phyloP scores from a whole-genome alignment of 2,329 filamentous ascomycete genomes.

The Diplodia seriata region DNA sequence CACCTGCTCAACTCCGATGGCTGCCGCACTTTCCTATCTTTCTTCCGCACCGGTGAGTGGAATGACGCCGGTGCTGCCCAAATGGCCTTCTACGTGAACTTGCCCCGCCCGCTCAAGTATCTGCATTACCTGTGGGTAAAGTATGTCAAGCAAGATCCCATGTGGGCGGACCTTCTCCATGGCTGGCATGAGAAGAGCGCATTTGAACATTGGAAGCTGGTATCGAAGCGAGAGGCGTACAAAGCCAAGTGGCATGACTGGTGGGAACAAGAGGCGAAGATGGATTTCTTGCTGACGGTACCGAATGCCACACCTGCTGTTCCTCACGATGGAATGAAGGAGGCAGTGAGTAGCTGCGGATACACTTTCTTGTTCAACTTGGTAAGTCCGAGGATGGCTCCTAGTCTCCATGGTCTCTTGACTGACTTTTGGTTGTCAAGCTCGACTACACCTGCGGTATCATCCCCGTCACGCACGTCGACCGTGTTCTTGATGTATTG shows the following conservation, averaged over 20 bases:
- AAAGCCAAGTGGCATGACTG: constrained; percentile 81
- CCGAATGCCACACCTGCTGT: constrained; percentile 90
- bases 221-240: constrained; percentile 77
- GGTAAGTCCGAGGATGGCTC: constrained; percentile 55
- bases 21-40: constrained; percentile 77
- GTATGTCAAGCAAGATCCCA: constrained; percentile 75
- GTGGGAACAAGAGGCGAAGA: constrained; percentile 71
- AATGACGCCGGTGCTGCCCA: constrained; percentile 79
- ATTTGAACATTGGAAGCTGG: constrained; percentile 82
- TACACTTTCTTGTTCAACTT: constrained; percentile 95
- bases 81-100: constrained; percentile 74
- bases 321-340: constrained; percentile 84
- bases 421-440: constrained; percentile 49
- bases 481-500: constrained; percentile 70
- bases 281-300: constrained; percentile 83
- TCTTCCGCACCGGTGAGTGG: constrained; percentile 78
- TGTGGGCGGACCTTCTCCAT: constrained; percentile 80
- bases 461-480: constrained; percentile 84
- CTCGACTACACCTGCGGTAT: constrained; percentile 87
- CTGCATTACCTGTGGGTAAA: constrained; percentile 90
- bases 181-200: constrained; percentile 77
- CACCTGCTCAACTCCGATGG: constrained; percentile 86
- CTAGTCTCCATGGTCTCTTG: background rate
- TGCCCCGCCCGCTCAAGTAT: constrained; percentile 78
- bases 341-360: constrained; percentile 84